Evolutionary conservation across 495 filamentous ascomycete genomes (phyloP).

Genomic region (Aspergillus biplanus): DNA sequence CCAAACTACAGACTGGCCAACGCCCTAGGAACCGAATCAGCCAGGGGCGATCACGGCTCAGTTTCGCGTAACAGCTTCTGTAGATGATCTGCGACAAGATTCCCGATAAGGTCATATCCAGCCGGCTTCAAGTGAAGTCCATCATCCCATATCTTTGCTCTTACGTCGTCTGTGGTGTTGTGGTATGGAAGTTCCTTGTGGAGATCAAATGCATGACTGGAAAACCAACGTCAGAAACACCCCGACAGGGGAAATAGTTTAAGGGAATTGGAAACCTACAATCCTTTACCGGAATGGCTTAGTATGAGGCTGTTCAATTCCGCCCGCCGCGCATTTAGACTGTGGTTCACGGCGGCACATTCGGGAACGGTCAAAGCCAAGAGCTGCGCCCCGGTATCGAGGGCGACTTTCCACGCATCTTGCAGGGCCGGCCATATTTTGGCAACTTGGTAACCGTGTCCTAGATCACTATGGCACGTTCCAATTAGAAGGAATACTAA

Average conservation of each 20-base stretch:
- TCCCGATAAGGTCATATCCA: slow-evolving; percentile 63
- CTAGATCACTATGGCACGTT: slow-evolving; percentile 45
- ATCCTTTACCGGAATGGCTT: slow-evolving; percentile 43
- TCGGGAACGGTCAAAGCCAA: slow-evolving; percentile 66
- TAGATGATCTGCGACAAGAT: slow-evolving; percentile 48
- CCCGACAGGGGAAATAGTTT: neutral
- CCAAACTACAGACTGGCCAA: too few species aligned
- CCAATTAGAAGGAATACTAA: slow-evolving; percentile 12
- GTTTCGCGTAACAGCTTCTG: slow-evolving; percentile 36
- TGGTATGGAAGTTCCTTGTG: slow-evolving; percentile 54
- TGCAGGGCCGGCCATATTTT: slow-evolving; percentile 47
- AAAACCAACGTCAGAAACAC: neutral
- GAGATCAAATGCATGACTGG: slow-evolving; percentile 57
- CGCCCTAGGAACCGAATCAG: too few species aligned
- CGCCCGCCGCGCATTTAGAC: slow-evolving; percentile 42
- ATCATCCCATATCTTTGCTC: slow-evolving; percentile 61
- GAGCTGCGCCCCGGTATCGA: slow-evolving; percentile 52
- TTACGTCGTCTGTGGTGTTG: slow-evolving; percentile 43
- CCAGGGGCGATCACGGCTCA: too few species aligned
- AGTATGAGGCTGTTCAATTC: slow-evolving; percentile 57
- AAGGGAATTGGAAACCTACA: slow-evolving; percentile 47
- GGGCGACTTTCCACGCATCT: slow-evolving; percentile 49
- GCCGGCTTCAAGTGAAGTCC: slow-evolving; percentile 59
- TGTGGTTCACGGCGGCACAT: slow-evolving; percentile 29
- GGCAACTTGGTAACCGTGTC: slow-evolving; percentile 30